A percentile compares a stretch with the other conserved stretches of the same genome.
phyloP scores from a whole-genome alignment of 495 filamentous ascomycete genomes.

The Tuber aestivum region DNA sequence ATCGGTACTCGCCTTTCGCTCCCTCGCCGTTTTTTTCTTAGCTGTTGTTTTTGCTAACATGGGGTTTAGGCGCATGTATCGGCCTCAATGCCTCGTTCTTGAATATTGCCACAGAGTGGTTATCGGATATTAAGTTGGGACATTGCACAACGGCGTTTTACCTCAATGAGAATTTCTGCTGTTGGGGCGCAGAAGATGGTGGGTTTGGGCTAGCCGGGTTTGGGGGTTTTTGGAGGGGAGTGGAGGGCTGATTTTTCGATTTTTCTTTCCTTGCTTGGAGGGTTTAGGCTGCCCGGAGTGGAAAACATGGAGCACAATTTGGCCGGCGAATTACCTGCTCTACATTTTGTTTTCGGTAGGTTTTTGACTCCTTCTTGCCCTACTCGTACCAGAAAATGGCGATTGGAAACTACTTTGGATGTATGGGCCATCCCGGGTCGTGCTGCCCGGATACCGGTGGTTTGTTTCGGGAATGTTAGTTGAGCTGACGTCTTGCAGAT shows the following conservation, averaged over 20 bases:
- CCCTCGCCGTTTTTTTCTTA: not conserved
- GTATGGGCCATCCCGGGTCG: not conserved
- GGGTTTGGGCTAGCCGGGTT: not conserved
- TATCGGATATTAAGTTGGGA: conserved; percentile 90
- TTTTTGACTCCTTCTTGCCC: not conserved
- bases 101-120: conserved; percentile 95
- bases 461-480: not conserved
- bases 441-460: not conserved
- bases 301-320: conserved; percentile 78
- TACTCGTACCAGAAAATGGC: not conserved
- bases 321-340: conserved; percentile 73
- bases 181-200: conserved; percentile 92
- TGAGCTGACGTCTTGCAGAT: conserved; percentile 49
- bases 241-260: not conserved
- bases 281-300: conserved; percentile 72
- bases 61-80: conserved; percentile 62
- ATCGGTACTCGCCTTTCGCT: conserved; percentile 51
- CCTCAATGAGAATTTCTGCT: conserved; percentile 96
- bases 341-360: conserved; percentile 85
- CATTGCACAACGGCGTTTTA: conserved; percentile 95
- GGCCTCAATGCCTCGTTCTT: conserved; percentile 88
- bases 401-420: not conserved
- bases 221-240: not conserved
- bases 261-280: conserved; percentile 36
- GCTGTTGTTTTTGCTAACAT: not conserved